Evolutionary conservation across 139 green algal species (phyloP), one percentile per base, ranked within the genome.

Genomic region (Chlamydomonas schloesseri): DNA sequence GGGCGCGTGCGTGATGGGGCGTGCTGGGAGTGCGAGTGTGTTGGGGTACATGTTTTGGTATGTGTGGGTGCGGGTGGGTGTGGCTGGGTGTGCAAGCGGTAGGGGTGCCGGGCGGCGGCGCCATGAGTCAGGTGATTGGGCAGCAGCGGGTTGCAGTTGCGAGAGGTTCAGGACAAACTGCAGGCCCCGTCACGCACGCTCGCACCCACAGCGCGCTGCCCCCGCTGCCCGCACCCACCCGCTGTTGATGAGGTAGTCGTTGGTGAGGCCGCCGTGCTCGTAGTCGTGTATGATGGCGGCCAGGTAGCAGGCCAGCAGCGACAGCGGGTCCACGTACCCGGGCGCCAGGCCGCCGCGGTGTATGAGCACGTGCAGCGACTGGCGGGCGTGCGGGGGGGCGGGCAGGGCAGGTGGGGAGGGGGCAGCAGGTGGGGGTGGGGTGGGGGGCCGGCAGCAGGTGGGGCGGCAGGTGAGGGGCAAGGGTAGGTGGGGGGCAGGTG

Each of bases 181-280:
- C n/a, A n/a, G n/a, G n/a, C n/a, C n/a, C n/a, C n/a, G n/a, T n/a
- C n/a, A n/a, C n/a, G n/a, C 20, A 18, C 55, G 20, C 18, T 18
- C 18, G 55, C 20, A 60, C 60, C 6, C 42, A 5, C 5, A 5
- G 42, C 42, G 42, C 42, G 28, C 20, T 65, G 58, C 23, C 18
- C 58, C 58, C 88, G 11, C 24, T 77, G 1, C 88, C 14, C 2
- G 82, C 88, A 5, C 89, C 34, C 37, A 73, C 34, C 62, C 60
- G n/a, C 47, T 90, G 71, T 70, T 80, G 81, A 94, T 87, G 33
- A 94, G 86, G 88, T 91, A 94, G 86, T 91, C 86, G 86, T 94
- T 94, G 67, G 87, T 93, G 31, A 91, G 46, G n/a, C 91, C 91
- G 11, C 74, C 34, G 82, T 94, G 91, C 67, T 91, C 81, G 55